Evolutionary conservation across 176 grass and related monocot species (phyloP).

Genomic region (Oryza officinalis): DNA sequence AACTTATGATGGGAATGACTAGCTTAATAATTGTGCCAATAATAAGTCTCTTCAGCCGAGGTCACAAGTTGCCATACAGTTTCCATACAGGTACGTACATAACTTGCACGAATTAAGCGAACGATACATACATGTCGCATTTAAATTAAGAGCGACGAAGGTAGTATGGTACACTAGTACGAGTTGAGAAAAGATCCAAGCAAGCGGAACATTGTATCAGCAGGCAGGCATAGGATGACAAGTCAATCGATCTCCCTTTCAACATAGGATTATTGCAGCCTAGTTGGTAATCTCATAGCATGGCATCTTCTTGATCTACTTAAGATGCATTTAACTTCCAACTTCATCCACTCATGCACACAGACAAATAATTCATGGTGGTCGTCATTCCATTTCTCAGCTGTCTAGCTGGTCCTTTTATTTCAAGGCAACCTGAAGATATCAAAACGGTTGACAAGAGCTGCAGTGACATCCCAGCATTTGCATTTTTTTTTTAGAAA

Average conservation of each 20-base stretch:
- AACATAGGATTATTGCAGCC: conserved; percentile 16
- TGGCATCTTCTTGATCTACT: background rate
- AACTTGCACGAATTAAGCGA: background rate
- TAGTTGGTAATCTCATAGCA: conserved; percentile 1
- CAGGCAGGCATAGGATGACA: conserved; percentile 6
- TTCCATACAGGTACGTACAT: background rate
- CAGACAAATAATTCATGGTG: background rate
- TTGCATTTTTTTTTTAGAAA: too few species aligned
- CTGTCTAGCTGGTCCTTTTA: background rate
- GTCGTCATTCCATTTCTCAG: background rate
- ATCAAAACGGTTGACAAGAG: background rate
- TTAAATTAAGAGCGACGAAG: background rate
- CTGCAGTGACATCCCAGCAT: background rate
- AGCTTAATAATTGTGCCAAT: background rate
- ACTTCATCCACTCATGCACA: background rate
- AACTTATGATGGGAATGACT: background rate
- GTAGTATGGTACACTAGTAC: background rate
- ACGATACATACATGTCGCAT: background rate
- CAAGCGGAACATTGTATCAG: background rate
- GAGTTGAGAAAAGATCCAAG: background rate
- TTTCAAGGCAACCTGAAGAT: conserved; percentile 23
- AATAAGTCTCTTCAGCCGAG: background rate
- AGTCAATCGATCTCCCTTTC: conserved; percentile 21
- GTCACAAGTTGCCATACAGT: background rate
- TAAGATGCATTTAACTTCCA: background rate